phyloP scores from a whole-genome alignment of 176 grass and related monocot species.

The Panicum miliaceum region DNA sequence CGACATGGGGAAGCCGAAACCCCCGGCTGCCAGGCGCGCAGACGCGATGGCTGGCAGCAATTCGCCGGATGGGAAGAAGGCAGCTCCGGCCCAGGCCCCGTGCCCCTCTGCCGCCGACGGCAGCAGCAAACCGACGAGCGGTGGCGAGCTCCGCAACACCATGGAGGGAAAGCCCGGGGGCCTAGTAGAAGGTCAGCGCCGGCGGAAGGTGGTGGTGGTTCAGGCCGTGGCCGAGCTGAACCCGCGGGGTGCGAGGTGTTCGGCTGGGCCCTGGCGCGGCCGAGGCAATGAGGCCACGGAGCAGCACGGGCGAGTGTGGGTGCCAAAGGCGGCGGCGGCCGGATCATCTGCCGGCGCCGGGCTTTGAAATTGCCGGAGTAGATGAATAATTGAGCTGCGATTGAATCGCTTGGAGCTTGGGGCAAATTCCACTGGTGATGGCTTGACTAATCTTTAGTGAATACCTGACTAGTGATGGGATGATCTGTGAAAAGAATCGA shows the following conservation, averaged over 20 bases:
- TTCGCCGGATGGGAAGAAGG: background rate
- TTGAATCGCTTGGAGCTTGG: background rate
- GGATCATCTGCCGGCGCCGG: background rate
- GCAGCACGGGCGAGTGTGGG: conserved; percentile 30
- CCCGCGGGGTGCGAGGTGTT: background rate
- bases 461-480: background rate
- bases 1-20: background rate
- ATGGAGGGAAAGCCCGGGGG: background rate
- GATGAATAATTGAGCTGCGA: background rate
- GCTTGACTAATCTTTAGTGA: background rate
- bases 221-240: background rate
- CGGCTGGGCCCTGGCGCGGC: background rate
- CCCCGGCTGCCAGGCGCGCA: background rate
- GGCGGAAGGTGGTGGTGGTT: background rate
- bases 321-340: conserved; percentile 29
- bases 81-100: background rate
- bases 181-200: background rate
- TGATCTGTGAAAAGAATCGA: background rate
- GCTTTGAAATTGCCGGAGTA: conserved; percentile 19
- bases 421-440: background rate
- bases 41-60: background rate
- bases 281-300: background rate
- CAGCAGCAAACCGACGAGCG: background rate
- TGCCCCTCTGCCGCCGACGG: background rate
- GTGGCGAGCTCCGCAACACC: background rate